These are phyloP conservation scores for Sordariomycetes sp. DNA, from an alignment of 2,329 filamentous ascomycete genomes.

Conservation along the genomic window DNA sequence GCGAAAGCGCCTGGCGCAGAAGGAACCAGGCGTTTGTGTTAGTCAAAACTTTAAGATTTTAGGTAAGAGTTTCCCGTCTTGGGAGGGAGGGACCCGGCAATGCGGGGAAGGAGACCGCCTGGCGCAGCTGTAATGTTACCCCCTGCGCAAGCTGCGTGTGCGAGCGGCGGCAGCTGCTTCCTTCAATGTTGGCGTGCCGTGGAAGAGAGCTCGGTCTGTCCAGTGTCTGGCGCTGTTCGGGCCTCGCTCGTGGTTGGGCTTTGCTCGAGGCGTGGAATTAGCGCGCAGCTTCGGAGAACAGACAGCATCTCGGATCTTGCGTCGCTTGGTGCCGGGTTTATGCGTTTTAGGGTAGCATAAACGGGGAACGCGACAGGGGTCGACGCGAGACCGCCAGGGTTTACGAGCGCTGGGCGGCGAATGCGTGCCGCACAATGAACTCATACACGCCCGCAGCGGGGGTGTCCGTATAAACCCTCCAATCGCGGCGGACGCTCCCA, in stretches of 20 bases:
- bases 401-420: not conserved
- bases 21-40: slow-evolving; percentile 25
- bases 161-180: not conserved
- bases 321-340: not conserved
- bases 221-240: not conserved
- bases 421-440: not conserved
- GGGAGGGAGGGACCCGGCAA: slow-evolving; percentile 1
- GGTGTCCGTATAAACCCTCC: not conserved
- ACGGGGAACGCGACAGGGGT: not conserved
- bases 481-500: too few species aligned
- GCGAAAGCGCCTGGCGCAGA: not conserved
- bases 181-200: too few species aligned
- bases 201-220: not conserved
- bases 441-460: not conserved
- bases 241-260: not conserved
- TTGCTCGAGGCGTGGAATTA: not conserved
- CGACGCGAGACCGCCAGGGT: not conserved
- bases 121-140: not conserved
- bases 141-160: not conserved
- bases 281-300: slow-evolving; percentile 7
- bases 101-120: slow-evolving; percentile 1
- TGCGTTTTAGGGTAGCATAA: not conserved
- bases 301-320: not conserved
- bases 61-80: slow-evolving; percentile 26
- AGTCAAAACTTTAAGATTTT: slow-evolving; percentile 31